A percentile compares a stretch with the other conserved stretches of the same genome.
Conservation (phyloP, 345 rosid genomes). For the Populus euphratica region DNA sequence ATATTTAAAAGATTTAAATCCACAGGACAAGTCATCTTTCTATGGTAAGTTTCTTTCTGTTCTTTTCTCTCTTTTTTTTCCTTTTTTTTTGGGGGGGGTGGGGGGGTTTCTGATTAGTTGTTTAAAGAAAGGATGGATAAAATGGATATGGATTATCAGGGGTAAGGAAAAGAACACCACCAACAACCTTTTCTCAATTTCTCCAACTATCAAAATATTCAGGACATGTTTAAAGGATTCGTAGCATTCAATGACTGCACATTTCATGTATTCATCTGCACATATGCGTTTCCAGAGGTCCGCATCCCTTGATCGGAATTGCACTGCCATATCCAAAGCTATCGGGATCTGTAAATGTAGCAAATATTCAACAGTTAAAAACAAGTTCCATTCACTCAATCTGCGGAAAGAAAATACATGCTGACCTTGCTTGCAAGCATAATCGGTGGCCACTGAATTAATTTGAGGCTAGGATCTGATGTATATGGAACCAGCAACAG, state of each 20-base stretch:
- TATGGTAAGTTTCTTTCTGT: no score
- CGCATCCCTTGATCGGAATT: conserved; percentile 70
- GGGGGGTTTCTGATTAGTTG: no score
- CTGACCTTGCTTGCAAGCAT: conserved; percentile 96
- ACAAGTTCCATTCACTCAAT: not conserved
- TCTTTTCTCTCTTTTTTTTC: no score
- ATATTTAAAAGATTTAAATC: not conserved
- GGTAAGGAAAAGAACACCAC: not conserved
- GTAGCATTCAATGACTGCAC: conserved; percentile 96
- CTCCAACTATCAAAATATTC: conserved; percentile 76
- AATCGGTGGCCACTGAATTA: conserved; percentile 99
- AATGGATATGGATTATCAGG: not conserved
- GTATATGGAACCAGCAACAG: conserved; percentile 85
- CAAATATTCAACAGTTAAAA: not conserved
- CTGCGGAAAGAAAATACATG: not conserved
- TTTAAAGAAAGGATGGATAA: not conserved
- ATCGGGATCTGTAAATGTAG: conserved; percentile 65
- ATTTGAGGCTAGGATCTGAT: conserved; percentile 85
- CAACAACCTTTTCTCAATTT: conserved; percentile 85
- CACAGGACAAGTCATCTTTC: not conserved
- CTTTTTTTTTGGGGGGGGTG: no score
- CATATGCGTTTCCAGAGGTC: conserved; percentile 96
- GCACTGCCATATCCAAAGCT: conserved; percentile 95
- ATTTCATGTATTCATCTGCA: conserved; percentile 94
- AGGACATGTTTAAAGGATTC: conserved; percentile 83